phyloP scores from a whole-genome alignment of 345 rosid species.

The Eucalyptus sp. region DNA sequence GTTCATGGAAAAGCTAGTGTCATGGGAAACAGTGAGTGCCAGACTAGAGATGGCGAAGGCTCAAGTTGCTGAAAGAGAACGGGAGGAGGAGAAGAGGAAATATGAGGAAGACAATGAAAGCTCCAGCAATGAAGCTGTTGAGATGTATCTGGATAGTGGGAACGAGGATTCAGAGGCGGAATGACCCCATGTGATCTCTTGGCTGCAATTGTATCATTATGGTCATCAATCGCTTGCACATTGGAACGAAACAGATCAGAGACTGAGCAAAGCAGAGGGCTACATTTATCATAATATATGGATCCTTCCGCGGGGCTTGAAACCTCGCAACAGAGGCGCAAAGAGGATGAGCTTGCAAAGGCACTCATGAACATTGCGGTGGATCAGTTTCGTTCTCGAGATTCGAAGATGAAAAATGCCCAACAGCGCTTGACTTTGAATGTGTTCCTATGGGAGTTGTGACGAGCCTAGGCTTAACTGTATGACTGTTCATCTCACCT shows the following conservation, averaged over 20 bases:
- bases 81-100: conserved; percentile 40
- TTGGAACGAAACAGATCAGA: not conserved
- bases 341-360: not conserved
- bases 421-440: not conserved
- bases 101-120: conserved; percentile 13
- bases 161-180: conserved; percentile 37
- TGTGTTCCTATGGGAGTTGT: not conserved
- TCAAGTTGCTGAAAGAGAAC: conserved; percentile 41
- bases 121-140: conserved; percentile 11
- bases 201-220: not conserved
- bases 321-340: not conserved
- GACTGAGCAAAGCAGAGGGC: not conserved
- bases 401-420: not conserved
- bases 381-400: not conserved
- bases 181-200: not conserved
- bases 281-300: not conserved
- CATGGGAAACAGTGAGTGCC: conserved; percentile 75
- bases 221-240: not conserved
- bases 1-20: conserved; percentile 75
- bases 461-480: not conserved
- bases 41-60: conserved; percentile 71
- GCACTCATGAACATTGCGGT: not conserved
- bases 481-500: not conserved
- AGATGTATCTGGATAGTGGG: conserved; percentile 18
- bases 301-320: not conserved